Evolutionary conservation across 1,284 basidiomycete species (phyloP), one percentile per base, ranked within the genome.

Genomic region (Phellinidium pouzarii): DNA sequence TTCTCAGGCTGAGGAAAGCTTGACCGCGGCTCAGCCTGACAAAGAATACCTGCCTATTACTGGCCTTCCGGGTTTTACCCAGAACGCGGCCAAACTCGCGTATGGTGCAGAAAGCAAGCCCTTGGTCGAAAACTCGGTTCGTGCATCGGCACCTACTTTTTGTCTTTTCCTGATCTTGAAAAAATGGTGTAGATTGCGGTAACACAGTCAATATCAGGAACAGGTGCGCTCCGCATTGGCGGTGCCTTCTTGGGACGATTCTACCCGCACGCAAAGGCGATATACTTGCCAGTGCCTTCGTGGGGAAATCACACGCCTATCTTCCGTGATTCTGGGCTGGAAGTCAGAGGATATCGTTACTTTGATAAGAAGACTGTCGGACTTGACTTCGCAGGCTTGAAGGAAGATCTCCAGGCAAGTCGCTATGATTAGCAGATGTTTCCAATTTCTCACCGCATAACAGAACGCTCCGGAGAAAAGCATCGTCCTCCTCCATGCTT

Each of bases 31-130:
- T 58, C 80, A 83, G 59, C 78, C 79, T 44, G 95, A 99, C 84
- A 98, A 99, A 76, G 95, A 99, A 72, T 99, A 99, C 72, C 82
- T 98, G 46, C 93, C 93, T 59, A 99, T 99, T 70, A 95, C 91
- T 51, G 93, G 94, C 68, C 83, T 93, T 49, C 73, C 84, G 38
- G 79, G 87, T 52, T 97, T 98, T 71, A 94, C 88, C 64, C 84
- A 87, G 69, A 84, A 87, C 55, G 94, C 96, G 19, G 87, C 89
- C 52, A 82, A 90, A 66, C 80, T 99, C 50, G 96, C 96, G 17
- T 98, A 97, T 68, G 94, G 96, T 54, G 75, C 77, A 50, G 86
- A 94, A 63, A 89, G 85, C 59, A 71, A 67, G 38, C 90, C 90
- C 11, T 66, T 97, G 49, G 79, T 80, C 59, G 78, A 87, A 64